These are phyloP conservation scores for Hansenula anomala DNA, from an alignment of 1,139 yeast genomes.

Conservation along the genomic window DNA sequence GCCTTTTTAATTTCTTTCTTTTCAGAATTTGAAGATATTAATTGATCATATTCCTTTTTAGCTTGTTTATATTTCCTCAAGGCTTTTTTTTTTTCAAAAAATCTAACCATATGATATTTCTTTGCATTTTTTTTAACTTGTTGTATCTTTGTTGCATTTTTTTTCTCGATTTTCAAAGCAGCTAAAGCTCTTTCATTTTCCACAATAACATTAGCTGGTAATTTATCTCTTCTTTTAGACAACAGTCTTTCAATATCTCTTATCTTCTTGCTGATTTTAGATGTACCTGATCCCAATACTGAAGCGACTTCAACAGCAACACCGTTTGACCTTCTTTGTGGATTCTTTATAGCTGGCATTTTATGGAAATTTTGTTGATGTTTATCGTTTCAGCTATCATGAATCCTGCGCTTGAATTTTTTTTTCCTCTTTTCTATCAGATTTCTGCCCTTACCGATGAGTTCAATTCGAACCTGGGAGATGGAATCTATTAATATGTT, in stretches of 20 bases:
- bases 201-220: conserved; percentile 71
- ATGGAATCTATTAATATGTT: too few relatives aligned
- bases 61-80: conserved; percentile 66
- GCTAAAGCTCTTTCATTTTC: conserved; percentile 86
- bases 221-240: conserved; percentile 41
- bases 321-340: conserved; percentile 15
- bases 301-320: conserved; percentile 27
- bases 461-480: too few relatives aligned
- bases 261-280: conserved; percentile 73
- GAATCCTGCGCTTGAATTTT: too few relatives aligned
- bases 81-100: conserved; percentile 90
- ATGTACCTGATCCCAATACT: conserved; percentile 30
- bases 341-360: conserved; percentile 11
- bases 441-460: background rate
- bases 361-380: background rate
- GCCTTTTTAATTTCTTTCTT: conserved; percentile 42
- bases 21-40: conserved; percentile 28
- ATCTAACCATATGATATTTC: conserved; percentile 90
- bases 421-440: background rate
- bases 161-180: conserved; percentile 65
- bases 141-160: conserved; percentile 43
- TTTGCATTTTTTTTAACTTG: conserved; percentile 59
- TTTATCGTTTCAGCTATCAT: too few relatives aligned
- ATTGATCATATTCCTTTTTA: conserved; percentile 33
- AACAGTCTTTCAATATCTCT: conserved; percentile 79